Percentiles rank a stretch among this genome's conserved stretches.
Conservation (phyloP, 2,329 filamentous ascomycete species). For the Fusarium sp. region DNA sequence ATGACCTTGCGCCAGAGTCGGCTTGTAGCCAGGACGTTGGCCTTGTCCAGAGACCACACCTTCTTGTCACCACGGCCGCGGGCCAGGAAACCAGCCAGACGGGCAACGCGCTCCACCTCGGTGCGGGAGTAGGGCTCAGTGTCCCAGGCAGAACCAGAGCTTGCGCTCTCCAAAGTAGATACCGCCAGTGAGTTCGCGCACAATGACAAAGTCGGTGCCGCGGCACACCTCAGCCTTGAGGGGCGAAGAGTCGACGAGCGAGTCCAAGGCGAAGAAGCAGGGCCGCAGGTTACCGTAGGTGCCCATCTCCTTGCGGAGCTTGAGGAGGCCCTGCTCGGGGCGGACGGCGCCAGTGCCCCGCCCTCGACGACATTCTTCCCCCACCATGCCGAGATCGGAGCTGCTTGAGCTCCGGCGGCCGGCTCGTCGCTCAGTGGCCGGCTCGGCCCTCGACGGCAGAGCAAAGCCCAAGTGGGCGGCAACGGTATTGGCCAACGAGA, state of each 20-base stretch:
- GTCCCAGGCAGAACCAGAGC: constrained; percentile 81
- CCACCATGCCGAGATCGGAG: constrained; percentile 55
- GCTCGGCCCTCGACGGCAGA: constrained; percentile 28
- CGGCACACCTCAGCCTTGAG: constrained; percentile 87
- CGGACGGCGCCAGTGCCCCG: constrained; percentile 92
- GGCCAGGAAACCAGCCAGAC: constrained; percentile 85
- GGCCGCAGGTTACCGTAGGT: constrained; percentile 96
- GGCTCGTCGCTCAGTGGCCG: constrained; percentile 35
- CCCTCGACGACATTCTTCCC: constrained; percentile 39
- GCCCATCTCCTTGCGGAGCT: constrained; percentile 90
- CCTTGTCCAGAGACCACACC: constrained; percentile 93
- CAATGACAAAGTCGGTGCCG: constrained; percentile 91
- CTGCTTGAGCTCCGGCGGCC: constrained; percentile 28
- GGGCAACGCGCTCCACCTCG: constrained; percentile 90
- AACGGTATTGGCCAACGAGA: constrained; percentile 37
- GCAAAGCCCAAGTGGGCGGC: constrained; percentile 24
- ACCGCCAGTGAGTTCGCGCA: constrained; percentile 91
- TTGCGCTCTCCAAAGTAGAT: constrained; percentile 95
- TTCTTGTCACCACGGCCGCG: constrained; percentile 75
- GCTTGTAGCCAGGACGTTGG: constrained; percentile 92
- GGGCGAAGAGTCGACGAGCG: constrained; percentile 85
- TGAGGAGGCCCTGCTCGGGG: constrained; percentile 91
- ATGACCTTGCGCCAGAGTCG: constrained; percentile 91
- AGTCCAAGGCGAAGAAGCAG: constrained; percentile 93
- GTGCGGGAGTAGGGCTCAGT: constrained; percentile 85